phyloP scores from a whole-genome alignment of 2,329 filamentous ascomycete species.

The Zymoseptoria crescenta region DNA sequence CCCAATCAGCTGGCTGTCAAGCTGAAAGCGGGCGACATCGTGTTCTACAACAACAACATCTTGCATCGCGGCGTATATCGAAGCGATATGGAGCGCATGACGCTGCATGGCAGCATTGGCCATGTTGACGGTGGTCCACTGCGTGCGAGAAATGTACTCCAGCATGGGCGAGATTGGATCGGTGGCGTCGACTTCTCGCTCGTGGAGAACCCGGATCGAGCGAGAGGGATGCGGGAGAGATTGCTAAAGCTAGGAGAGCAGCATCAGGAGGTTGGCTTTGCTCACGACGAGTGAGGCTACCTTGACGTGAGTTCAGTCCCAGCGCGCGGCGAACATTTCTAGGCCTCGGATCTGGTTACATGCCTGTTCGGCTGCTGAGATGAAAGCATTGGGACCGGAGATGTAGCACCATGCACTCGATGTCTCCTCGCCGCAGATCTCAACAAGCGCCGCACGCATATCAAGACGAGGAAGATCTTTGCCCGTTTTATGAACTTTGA shows the following conservation, averaged over 20 bases:
- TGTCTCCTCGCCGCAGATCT: slow-evolving; percentile 2
- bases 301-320: background rate
- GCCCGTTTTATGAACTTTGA: slow-evolving; percentile 7
- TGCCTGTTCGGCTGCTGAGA: slow-evolving; percentile 5
- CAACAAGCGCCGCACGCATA: background rate
- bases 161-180: slow-evolving; percentile 12
- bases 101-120: slow-evolving; percentile 11
- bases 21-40: slow-evolving; percentile 65
- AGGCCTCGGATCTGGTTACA: slow-evolving; percentile 5
- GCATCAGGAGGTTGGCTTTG: slow-evolving; percentile 6
- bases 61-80: slow-evolving; percentile 63
- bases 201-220: slow-evolving; percentile 3
- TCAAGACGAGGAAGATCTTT: slow-evolving; percentile 3
- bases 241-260: slow-evolving; percentile 4
- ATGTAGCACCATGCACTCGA: slow-evolving; percentile 7
- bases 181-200: slow-evolving; percentile 6
- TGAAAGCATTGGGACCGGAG: slow-evolving; percentile 8
- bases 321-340: slow-evolving; percentile 7
- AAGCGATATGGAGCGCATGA: slow-evolving; percentile 44
- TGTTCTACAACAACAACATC: slow-evolving; percentile 88
- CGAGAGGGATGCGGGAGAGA: slow-evolving; percentile 8
- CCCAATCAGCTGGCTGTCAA: slow-evolving; percentile 57
- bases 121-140: slow-evolving; percentile 7
- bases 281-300: slow-evolving; percentile 7
- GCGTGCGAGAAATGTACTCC: slow-evolving; percentile 11